Conservation (phyloP, 495 filamentous ascomycete genomes). For the Penicillium dipodomyicola region DNA sequence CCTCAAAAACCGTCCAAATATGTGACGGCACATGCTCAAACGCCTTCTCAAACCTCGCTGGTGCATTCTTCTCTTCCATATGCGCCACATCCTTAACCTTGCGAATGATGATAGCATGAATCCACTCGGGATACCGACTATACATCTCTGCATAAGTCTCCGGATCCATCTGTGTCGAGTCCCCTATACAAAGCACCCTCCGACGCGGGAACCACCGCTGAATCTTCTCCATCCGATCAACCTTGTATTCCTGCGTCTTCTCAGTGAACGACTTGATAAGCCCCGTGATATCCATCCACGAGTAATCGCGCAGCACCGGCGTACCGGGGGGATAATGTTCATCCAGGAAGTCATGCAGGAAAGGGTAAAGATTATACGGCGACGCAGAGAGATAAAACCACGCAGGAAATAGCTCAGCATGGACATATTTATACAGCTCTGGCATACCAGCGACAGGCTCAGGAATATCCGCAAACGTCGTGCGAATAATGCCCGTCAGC, state of each 20-base stretch:
- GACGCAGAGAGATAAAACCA: constrained; percentile 96
- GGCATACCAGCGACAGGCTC: constrained; percentile 77
- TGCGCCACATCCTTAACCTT: constrained; percentile 75
- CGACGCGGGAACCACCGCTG: constrained; percentile 70
- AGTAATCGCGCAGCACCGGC: constrained; percentile 77
- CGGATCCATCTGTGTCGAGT: constrained; percentile 88
- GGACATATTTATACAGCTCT: constrained; percentile 68
- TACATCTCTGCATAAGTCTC: constrained; percentile 83
- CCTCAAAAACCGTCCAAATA: constrained; percentile 77
- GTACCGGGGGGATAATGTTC: constrained; percentile 72
- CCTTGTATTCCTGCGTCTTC: constrained; percentile 84
- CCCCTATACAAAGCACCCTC: constrained; percentile 80
- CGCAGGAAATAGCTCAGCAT: constrained; percentile 57
- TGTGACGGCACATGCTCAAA: constrained; percentile 70
- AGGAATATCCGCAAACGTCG: constrained; percentile 77
- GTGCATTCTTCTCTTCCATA: constrained; percentile 70
- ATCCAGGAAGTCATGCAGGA: constrained; percentile 69
- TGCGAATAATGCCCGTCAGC: constrained; percentile 72
- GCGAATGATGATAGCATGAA: constrained; percentile 77
- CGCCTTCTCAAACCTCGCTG: constrained; percentile 74
- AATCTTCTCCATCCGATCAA: constrained; percentile 74
- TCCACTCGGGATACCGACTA: constrained; percentile 63
- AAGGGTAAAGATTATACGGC: constrained; percentile 91
- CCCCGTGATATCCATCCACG: constrained; percentile 81
- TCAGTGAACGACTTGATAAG: constrained; percentile 75